Evolutionary conservation across 345 rosid species (phyloP).

Genomic region (Boechera stricta): DNA sequence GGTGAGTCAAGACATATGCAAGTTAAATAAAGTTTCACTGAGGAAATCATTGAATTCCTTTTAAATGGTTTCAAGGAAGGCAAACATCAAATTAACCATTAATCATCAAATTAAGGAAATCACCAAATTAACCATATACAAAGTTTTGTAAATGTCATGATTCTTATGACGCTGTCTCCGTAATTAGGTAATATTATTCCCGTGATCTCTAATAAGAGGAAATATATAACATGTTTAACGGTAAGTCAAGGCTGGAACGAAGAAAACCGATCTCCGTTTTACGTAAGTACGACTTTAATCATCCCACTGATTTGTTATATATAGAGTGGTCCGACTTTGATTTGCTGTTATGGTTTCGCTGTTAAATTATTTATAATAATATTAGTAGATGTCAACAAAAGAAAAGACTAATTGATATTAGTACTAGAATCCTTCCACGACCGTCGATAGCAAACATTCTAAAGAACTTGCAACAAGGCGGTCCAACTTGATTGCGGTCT

Average conservation of each 20-base stretch:
- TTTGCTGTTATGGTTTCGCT: neutral
- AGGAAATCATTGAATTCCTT: neutral
- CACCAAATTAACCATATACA: neutral
- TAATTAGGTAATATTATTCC: neutral
- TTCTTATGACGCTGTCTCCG: neutral
- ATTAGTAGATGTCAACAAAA: neutral
- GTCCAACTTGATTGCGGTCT: conserved; percentile 19
- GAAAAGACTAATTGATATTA: too few species aligned
- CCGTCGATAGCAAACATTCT: too few species aligned
- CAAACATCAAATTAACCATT: conserved; percentile 2
- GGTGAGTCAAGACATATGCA: neutral
- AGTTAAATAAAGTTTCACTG: neutral
- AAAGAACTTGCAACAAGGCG: conserved; percentile 8
- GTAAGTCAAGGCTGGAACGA: conserved; percentile 7
- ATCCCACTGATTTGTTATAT: neutral
- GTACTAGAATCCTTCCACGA: too few species aligned
- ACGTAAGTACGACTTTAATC: conserved; percentile 2
- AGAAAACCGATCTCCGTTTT: conserved; percentile 14
- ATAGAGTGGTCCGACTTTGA: conserved; percentile 14
- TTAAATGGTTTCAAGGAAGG: neutral
- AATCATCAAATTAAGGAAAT: neutral
- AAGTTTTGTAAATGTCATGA: neutral
- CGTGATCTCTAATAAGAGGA: conserved; percentile 9
- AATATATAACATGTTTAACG: conserved; percentile 8
- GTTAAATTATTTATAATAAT: neutral